These are phyloP conservation scores for Penicillium odoratum DNA, from an alignment of 495 filamentous ascomycete genomes.

Conservation along the genomic window DNA sequence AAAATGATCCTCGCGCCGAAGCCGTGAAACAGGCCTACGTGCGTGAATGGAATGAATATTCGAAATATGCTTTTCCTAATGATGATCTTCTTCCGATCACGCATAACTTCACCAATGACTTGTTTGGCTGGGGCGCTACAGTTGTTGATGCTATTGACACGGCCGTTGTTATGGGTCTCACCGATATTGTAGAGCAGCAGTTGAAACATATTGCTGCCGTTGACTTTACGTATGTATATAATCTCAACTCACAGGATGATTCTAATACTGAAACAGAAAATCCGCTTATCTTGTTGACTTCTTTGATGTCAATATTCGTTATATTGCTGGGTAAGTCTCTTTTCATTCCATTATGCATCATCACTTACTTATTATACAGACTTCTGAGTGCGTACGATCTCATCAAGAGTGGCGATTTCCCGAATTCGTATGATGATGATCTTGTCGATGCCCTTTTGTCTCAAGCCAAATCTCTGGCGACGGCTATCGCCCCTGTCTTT, in stretches of 20 bases:
- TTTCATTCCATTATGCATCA: neutral
- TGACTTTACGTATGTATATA: constrained; percentile 22
- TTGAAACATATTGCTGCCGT: constrained; percentile 21
- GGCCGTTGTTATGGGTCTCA: constrained; percentile 26
- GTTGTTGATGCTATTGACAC: constrained; percentile 27
- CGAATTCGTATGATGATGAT: constrained; percentile 18
- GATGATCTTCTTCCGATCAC: constrained; percentile 23
- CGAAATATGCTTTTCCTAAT: constrained; percentile 20
- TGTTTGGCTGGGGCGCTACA: constrained; percentile 27
- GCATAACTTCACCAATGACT: constrained; percentile 18
- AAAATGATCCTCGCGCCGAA: constrained; percentile 20
- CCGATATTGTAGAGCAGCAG: constrained; percentile 25
- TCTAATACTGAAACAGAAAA: constrained; percentile 7
- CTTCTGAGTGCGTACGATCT: constrained; percentile 26
- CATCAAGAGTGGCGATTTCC: constrained; percentile 24
- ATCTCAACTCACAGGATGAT: neutral
- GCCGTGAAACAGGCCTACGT: constrained; percentile 22
- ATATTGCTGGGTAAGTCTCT: constrained; percentile 19
- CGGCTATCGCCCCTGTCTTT: constrained; percentile 21
- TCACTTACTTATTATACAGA: constrained; percentile 3
- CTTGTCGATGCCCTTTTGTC: constrained; percentile 21
- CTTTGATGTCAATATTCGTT: constrained; percentile 26
- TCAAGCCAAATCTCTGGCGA: constrained; percentile 21
- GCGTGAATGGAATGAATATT: constrained; percentile 25
- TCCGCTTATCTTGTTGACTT: constrained; percentile 19